These are phyloP conservation scores for Neltuma alba DNA, from an alignment of 306 rosid species.

Conservation along the genomic window DNA sequence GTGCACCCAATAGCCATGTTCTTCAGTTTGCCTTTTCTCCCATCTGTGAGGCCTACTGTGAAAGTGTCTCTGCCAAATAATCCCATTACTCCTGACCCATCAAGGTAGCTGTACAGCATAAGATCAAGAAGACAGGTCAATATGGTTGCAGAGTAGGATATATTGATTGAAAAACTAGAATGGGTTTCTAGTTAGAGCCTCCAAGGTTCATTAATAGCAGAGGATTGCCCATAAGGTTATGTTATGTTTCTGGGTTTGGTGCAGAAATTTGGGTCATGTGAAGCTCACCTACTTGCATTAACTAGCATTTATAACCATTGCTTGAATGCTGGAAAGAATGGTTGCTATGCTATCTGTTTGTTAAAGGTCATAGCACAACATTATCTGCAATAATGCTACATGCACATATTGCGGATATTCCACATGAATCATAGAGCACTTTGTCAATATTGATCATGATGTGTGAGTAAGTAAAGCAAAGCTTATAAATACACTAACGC, in stretches of 20 bases:
- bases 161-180: neutral
- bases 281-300: slow-evolving; percentile 65
- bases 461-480: slow-evolving; percentile 14
- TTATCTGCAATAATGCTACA: neutral
- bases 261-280: slow-evolving; percentile 60
- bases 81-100: slow-evolving; percentile 63
- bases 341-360: slow-evolving; percentile 37
- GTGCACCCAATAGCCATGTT: slow-evolving; percentile 76
- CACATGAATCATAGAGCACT: neutral
- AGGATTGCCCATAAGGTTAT: neutral
- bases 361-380: slow-evolving; percentile 4
- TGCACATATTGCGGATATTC: slow-evolving; percentile 21
- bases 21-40: slow-evolving; percentile 39
- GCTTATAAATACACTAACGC: slow-evolving; percentile 35
- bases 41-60: slow-evolving; percentile 49
- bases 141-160: slow-evolving; percentile 8
- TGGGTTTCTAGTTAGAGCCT: slow-evolving; percentile 5
- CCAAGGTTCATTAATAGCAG: slow-evolving; percentile 11
- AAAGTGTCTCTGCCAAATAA: slow-evolving; percentile 70
- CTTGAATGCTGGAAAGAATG: slow-evolving; percentile 54
- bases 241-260: slow-evolving; percentile 34
- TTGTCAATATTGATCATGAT: neutral
- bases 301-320: slow-evolving; percentile 61
- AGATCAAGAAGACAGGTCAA: slow-evolving; percentile 13
- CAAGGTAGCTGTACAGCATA: slow-evolving; percentile 54